Conservation (phyloP, 78 protist genomes). For the Dictyostelium capitatum region DNA sequence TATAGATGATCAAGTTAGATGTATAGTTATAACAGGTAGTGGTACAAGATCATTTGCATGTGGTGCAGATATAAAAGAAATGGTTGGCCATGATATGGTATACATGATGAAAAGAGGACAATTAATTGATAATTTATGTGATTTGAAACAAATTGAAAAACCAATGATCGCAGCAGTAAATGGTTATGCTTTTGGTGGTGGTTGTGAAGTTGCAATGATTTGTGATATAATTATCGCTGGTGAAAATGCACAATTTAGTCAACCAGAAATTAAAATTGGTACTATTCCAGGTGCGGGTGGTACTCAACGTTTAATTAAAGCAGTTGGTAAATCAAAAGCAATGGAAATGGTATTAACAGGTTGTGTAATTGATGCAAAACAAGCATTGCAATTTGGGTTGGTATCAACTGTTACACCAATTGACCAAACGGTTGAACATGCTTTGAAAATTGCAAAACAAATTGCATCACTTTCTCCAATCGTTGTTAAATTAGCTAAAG, state of each 20-base stretch:
- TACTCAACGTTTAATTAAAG: slow-evolving; percentile 95
- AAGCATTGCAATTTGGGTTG: slow-evolving; percentile 68
- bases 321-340: slow-evolving; percentile 97
- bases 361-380: slow-evolving; percentile 77
- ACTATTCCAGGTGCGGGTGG: slow-evolving; percentile 99
- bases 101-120: slow-evolving; percentile 47
- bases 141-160: slow-evolving; percentile 62
- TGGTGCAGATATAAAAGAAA: slow-evolving; percentile 98
- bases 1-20: slow-evolving; percentile 12
- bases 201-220: slow-evolving; percentile 98
- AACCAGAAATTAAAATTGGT: slow-evolving; percentile 97
- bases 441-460: slow-evolving; percentile 60
- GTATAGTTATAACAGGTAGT: slow-evolving; percentile 57
- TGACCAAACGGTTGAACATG: slow-evolving; percentile 12
- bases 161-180: slow-evolving; percentile 98
- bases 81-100: slow-evolving; percentile 67
- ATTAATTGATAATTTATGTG: slow-evolving; percentile 72
- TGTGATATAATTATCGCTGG: slow-evolving; percentile 95
- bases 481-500: slow-evolving; percentile 86
- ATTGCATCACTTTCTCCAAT: slow-evolving; percentile 92
- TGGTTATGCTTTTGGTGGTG: slow-evolving; percentile 99
- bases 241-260: slow-evolving; percentile 95
- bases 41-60: slow-evolving; percentile 63
- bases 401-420: slow-evolving; percentile 30
- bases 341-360: slow-evolving; percentile 97